phyloP scores from a whole-genome alignment of 768 basidiomycete genomes.

The Auriculariales sp. region DNA sequence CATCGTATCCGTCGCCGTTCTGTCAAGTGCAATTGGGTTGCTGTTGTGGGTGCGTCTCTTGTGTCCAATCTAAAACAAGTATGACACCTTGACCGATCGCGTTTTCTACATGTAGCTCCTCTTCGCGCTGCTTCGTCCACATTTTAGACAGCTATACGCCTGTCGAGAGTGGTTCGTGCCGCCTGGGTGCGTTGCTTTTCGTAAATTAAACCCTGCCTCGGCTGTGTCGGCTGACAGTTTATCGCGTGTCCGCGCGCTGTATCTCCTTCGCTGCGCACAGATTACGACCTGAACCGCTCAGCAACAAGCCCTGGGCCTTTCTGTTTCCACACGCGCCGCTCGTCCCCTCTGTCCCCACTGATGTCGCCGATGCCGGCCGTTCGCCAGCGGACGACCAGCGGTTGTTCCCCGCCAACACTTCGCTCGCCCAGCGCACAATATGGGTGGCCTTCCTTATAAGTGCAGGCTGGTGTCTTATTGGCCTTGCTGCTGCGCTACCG shows the following conservation, averaged over 20 bases:
- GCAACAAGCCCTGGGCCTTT: constrained; percentile 47
- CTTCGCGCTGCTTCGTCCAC: constrained; percentile 56
- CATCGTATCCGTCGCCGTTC: constrained; percentile 38
- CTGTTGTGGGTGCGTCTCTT: constrained; percentile 45
- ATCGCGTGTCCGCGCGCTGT: constrained; percentile 6
- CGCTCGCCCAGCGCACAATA: constrained; percentile 54
- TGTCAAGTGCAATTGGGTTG: constrained; percentile 47
- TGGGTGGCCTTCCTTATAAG: constrained; percentile 52
- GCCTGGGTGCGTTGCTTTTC: constrained; percentile 36
- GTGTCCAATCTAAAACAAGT: background rate
- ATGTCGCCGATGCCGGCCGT: constrained; percentile 40
- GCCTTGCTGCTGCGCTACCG: constrained; percentile 57
- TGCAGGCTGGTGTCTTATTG: constrained; percentile 52
- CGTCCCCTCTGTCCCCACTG: constrained; percentile 40
- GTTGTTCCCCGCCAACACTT: constrained; percentile 61
- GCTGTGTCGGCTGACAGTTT: background rate
- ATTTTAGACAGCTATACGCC: constrained; percentile 56
- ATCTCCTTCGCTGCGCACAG: constrained; percentile 26
- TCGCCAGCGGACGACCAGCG: constrained; percentile 34
- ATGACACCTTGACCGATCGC: constrained; percentile 1
- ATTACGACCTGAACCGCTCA: constrained; percentile 47
- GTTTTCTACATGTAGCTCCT: constrained; percentile 26
- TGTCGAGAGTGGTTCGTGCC: constrained; percentile 67
- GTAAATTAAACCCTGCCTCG: background rate
- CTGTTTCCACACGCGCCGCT: constrained; percentile 57